phyloP scores from a whole-genome alignment of 2,329 filamentous ascomycete species.

The Cladosporium sp. region DNA sequence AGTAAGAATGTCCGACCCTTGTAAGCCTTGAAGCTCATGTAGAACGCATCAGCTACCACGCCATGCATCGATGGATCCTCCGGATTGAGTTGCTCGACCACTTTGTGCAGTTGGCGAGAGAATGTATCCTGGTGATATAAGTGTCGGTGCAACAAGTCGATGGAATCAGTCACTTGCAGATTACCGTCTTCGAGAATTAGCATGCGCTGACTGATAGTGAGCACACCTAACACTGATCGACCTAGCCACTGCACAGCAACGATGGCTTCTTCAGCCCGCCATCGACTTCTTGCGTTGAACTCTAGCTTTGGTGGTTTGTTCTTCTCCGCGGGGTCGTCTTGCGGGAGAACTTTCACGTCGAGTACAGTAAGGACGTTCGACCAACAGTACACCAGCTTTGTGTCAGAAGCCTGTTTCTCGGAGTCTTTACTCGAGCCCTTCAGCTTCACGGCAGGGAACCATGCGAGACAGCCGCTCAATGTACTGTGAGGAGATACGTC shows the following conservation, averaged over 20 bases:
- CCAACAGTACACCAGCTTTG: constrained; percentile 96
- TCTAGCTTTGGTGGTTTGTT: constrained; percentile 73
- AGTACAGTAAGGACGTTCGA: constrained; percentile 94
- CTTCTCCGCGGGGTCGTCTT: constrained; percentile 55
- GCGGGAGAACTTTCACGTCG: constrained; percentile 71
- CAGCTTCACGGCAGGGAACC: constrained; percentile 93
- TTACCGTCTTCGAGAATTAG: constrained; percentile 86
- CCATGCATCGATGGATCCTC: constrained; percentile 87
- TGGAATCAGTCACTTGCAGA: constrained; percentile 89
- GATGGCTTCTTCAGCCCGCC: constrained; percentile 92
- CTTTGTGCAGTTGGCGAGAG: constrained; percentile 73
- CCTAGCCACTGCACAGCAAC: constrained; percentile 97
- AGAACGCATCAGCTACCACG: constrained; percentile 93
- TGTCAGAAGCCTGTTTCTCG: constrained; percentile 64
- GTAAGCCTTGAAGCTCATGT: constrained; percentile 95
- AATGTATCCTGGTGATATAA: constrained; percentile 91
- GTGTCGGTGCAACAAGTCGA: constrained; percentile 86
- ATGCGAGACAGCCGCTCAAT: constrained; percentile 89
- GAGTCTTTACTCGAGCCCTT: constrained; percentile 60
- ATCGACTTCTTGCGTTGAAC: constrained; percentile 80
- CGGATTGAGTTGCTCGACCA: constrained; percentile 86
- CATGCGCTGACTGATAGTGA: constrained; percentile 91
- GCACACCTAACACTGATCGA: constrained; percentile 80
- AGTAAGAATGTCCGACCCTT: constrained; percentile 90
- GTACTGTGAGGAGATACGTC: constrained; percentile 85